Conservation (phyloP, 176 grass and related monocot genomes). For the Triticum timopheevii region DNA sequence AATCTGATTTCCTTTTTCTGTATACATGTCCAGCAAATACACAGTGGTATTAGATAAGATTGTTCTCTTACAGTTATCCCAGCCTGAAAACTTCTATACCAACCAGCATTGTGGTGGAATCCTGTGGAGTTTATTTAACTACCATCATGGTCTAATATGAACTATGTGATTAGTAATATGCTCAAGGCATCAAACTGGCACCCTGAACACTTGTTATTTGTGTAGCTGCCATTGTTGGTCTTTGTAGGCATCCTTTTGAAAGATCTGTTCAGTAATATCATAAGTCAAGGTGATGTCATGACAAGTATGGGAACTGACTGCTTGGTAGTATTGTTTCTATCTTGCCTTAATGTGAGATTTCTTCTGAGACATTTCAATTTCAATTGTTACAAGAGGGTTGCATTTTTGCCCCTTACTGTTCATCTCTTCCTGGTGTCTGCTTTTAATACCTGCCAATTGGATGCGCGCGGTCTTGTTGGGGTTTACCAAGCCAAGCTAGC, state of each 20-base stretch:
- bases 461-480: too few relatives aligned
- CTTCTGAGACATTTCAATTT: background rate
- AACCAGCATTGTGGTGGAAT: background rate
- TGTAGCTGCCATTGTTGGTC: background rate
- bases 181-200: background rate
- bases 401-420: background rate
- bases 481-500: background rate
- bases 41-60: background rate
- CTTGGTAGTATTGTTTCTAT: background rate
- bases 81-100: background rate
- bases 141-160: background rate
- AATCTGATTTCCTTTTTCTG: background rate
- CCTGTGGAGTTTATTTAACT: background rate
- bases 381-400: background rate
- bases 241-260: background rate
- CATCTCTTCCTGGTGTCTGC: background rate
- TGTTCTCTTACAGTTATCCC: background rate
- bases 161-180: background rate
- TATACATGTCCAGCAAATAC: background rate
- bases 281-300: background rate
- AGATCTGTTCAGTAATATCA: background rate
- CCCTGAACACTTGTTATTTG: background rate
- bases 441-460: background rate
- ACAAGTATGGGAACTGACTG: background rate
- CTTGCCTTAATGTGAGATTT: constrained; percentile 5